Evolutionary conservation across 257 asterid genomes (phyloP).

Genomic region (Nicotiana tabacum): DNA sequence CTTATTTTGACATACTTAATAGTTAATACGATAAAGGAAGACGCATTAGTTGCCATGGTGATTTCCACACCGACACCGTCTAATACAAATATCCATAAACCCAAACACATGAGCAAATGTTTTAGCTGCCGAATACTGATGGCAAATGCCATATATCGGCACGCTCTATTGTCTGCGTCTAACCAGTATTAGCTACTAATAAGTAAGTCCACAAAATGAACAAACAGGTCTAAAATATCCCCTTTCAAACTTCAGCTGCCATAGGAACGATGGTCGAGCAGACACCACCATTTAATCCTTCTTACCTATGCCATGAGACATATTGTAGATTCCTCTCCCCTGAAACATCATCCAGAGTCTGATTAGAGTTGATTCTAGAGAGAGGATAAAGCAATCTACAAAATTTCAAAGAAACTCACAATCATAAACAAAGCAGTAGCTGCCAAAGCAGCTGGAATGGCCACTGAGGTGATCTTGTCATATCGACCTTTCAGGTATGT

Average conservation of each 20-base stretch:
- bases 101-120: not conserved
- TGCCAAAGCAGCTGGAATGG: slow-evolving; percentile 28
- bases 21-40: not conserved
- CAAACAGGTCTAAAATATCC: not conserved
- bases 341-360: slow-evolving; percentile 1
- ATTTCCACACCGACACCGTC: not conserved
- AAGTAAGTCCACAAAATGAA: not conserved
- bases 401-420: slow-evolving; percentile 13
- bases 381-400: not conserved
- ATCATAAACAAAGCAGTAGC: slow-evolving; percentile 14
- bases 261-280: not conserved
- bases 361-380: not conserved
- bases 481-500: slow-evolving; percentile 22
- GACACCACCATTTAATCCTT: slow-evolving; percentile 15
- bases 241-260: not conserved
- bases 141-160: not conserved
- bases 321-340: slow-evolving; percentile 28
- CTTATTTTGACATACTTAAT: not conserved
- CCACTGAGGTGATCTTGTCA: slow-evolving; percentile 26
- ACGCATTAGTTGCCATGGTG: not conserved
- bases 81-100: not conserved
- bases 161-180: not conserved
- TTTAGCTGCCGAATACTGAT: not conserved
- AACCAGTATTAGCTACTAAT: not conserved
- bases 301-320: slow-evolving; percentile 25